These are phyloP conservation scores for Tolypocladium amazonense DNA, from an alignment of 2,329 filamentous ascomycete genomes.

Conservation along the genomic window DNA sequence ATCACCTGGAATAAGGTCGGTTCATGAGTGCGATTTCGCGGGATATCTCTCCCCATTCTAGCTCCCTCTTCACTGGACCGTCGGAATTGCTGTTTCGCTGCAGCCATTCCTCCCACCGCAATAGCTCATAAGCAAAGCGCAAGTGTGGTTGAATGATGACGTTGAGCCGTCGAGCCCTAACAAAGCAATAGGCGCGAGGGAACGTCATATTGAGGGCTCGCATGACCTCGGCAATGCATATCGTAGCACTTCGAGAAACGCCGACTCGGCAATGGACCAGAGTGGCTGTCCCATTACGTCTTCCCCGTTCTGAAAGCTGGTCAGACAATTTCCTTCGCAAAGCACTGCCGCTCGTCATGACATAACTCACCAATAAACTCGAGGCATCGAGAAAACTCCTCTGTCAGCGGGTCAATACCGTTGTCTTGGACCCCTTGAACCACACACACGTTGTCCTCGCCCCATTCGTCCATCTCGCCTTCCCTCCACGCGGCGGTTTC, in stretches of 20 bases:
- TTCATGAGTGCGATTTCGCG: slow-evolving; percentile 95
- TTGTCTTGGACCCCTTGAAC: slow-evolving; percentile 91
- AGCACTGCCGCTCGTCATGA: not conserved
- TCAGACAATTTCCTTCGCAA: slow-evolving; percentile 2
- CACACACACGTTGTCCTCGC: slow-evolving; percentile 64
- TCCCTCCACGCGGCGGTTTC: slow-evolving; percentile 77
- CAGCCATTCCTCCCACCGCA: slow-evolving; percentile 88
- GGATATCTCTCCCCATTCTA: slow-evolving; percentile 85
- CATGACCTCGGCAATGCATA: slow-evolving; percentile 99
- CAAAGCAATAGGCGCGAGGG: slow-evolving; percentile 90
- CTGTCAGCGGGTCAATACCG: slow-evolving; percentile 82
- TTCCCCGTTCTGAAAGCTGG: slow-evolving; percentile 58
- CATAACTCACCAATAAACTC: slow-evolving; percentile 71
- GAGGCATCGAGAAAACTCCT: slow-evolving; percentile 76
- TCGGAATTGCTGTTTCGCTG: slow-evolving; percentile 38
- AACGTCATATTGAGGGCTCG: slow-evolving; percentile 68
- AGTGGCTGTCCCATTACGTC: slow-evolving; percentile 67
- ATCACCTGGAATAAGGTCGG: slow-evolving; percentile 70
- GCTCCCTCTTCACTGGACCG: slow-evolving; percentile 52
- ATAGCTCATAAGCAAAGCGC: slow-evolving; percentile 84
- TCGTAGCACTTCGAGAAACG: slow-evolving; percentile 89
- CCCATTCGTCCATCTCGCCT: slow-evolving; percentile 62
- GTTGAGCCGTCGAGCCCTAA: slow-evolving; percentile 82
- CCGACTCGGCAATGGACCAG: slow-evolving; percentile 94
- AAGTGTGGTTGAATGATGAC: slow-evolving; percentile 98